Conservation (phyloP, 257 asterid genomes). For the Thymus mandschuricus region DNA sequence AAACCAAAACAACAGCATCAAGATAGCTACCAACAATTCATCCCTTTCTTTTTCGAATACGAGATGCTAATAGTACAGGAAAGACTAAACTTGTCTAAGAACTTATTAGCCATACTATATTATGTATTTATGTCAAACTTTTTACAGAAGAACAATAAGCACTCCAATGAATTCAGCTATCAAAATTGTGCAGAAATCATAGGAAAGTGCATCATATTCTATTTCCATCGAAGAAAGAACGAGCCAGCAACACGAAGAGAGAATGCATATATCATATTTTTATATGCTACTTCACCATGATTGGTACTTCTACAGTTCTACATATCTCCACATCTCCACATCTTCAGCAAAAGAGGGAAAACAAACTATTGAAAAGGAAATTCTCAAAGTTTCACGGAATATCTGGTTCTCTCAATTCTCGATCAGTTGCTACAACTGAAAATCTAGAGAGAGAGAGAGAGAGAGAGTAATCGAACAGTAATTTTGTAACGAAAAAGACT, state of each 20-base stretch:
- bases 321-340: neutral
- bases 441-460: slow-evolving; percentile 13
- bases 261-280: neutral
- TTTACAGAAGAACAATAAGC: neutral
- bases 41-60: neutral
- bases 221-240: neutral
- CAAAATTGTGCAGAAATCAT: neutral
- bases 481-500: too few relatives aligned
- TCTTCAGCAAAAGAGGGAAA: neutral
- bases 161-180: neutral
- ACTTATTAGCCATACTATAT: neutral
- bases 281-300: neutral
- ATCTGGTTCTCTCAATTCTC: neutral
- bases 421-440: neutral
- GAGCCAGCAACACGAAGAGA: neutral
- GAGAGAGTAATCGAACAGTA: neutral
- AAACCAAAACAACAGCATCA: neutral
- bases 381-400: neutral
- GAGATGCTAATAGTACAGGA: neutral
- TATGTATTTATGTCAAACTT: neutral
- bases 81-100: too few relatives aligned
- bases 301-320: neutral
- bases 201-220: neutral
- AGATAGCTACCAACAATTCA: neutral
- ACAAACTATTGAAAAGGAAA: neutral